Percentiles rank a stretch among this genome's conserved stretches.
phyloP scores from a whole-genome alignment of 768 basidiomycete genomes.

The Russula griseocarnosa region DNA sequence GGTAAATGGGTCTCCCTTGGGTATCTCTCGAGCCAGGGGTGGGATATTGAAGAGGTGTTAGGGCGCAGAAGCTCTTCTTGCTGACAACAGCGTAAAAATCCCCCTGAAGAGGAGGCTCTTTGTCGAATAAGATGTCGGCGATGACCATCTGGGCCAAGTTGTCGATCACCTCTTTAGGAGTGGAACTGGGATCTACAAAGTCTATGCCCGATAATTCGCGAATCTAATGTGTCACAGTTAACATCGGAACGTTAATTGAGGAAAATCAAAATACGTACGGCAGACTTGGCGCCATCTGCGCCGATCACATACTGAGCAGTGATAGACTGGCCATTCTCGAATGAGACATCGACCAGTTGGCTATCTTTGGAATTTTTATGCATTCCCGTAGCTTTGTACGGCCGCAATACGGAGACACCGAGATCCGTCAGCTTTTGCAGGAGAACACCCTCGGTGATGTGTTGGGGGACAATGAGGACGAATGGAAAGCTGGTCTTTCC shows the following conservation, averaged over 20 bases:
- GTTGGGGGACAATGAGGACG: constrained; percentile 43
- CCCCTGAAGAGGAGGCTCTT: background rate
- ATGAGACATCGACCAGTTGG: constrained; percentile 39
- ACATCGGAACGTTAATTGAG: background rate
- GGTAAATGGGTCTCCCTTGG: constrained; percentile 34
- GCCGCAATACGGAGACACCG: constrained; percentile 38
- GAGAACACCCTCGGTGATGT: constrained; percentile 43
- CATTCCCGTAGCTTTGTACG: constrained; percentile 41
- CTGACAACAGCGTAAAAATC: constrained; percentile 31
- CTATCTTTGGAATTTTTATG: constrained; percentile 32
- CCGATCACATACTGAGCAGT: constrained; percentile 47
- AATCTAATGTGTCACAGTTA: constrained; percentile 35
- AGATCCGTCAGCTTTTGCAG: constrained; percentile 35
- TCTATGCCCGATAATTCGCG: constrained; percentile 41
- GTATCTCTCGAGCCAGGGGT: constrained; percentile 28
- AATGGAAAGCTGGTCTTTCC: constrained; percentile 46
- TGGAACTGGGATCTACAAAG: constrained; percentile 44
- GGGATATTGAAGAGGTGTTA: constrained; percentile 35
- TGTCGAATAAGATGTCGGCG: constrained; percentile 44
- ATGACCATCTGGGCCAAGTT: constrained; percentile 41
- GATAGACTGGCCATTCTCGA: constrained; percentile 46
- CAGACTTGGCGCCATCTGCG: constrained; percentile 49
- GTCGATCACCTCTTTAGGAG: constrained; percentile 28
- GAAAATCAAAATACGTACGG: constrained; percentile 35
- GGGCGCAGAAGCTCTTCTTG: constrained; percentile 36